Evolutionary conservation across 2,329 filamentous ascomycete genomes (phyloP), one percentile per base, ranked within the genome.

Genomic region (Talaromyces sp.): DNA sequence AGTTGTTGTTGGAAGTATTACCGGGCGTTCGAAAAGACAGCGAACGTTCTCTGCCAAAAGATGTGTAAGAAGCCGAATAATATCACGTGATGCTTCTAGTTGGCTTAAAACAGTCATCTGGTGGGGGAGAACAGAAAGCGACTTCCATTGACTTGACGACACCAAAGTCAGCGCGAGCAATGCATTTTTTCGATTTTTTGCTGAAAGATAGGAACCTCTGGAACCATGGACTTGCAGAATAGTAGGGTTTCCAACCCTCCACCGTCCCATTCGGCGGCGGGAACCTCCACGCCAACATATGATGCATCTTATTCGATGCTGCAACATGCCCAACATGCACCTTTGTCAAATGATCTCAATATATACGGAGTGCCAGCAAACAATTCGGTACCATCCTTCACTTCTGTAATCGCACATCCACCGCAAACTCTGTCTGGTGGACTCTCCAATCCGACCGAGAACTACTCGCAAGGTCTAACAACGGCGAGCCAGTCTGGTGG

Each of bases 221-320:
- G 33, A 59, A 63, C 33, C 21, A 63, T 60, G 62, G 62, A 23
- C 44, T 39, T 55, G 62, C 50, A 60, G 48, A 33, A 52, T 35
- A 50, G 44, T 48, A 63, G 48, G 48, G 48, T 60, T 58, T 46
- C 55, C 11, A 56, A 37, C 39, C 59, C 40, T 61, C 25, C 50
- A 54, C 54, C 11, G 31, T 54, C 60, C 52, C 61, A 56, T 33
- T 28, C 33, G 40, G 40, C 33, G 40, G 40, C 58, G 42, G 50
- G 58, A 12, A 39, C 39, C 39, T 63, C 61, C 57, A 50, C 58
- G 18, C 57, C 62, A 25, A 63, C 61, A 25, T 37, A 25, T 60
- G 61, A 63, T 63, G 33, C 61, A 60, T 63, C 62, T 35, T 42
- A 55, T 56, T 44, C 35, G 23, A 40, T 48, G 40, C 40, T 55